A percentile compares a stretch with the other conserved stretches of the same genome.
Conservation (phyloP, 768 basidiomycete genomes). For the Boletus sp. region DNA sequence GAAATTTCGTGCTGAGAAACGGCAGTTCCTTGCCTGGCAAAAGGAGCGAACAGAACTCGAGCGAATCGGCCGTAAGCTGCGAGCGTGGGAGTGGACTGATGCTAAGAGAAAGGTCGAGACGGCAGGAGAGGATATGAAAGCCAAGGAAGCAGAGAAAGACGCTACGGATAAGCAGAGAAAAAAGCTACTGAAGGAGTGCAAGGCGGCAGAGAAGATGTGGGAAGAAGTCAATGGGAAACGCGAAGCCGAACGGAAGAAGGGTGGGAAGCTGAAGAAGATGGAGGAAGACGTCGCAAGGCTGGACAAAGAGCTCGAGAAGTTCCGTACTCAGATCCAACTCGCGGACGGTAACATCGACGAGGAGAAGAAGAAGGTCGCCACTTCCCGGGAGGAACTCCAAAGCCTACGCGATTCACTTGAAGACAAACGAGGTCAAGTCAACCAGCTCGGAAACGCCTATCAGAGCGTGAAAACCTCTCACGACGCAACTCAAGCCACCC, state of each 20-base stretch:
- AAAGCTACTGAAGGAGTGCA: constrained; percentile 49
- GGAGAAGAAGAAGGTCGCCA: constrained; percentile 60
- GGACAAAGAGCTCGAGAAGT: constrained; percentile 77
- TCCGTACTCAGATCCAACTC: constrained; percentile 83
- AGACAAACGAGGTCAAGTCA: constrained; percentile 61
- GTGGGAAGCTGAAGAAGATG: constrained; percentile 84
- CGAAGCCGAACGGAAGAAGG: constrained; percentile 87
- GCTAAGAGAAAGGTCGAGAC: constrained; percentile 47
- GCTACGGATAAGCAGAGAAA: constrained; percentile 45
- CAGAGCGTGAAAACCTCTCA: constrained; percentile 67
- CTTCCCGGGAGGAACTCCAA: constrained; percentile 51
- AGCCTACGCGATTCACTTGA: constrained; percentile 57
- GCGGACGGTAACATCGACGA: constrained; percentile 72
- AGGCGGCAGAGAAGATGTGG: constrained; percentile 65
- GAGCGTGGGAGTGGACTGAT: constrained; percentile 87
- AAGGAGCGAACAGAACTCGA: constrained; percentile 88
- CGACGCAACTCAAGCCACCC: constrained; percentile 52
- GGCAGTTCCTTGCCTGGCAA: constrained; percentile 84
- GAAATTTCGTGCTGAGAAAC: constrained; percentile 84
- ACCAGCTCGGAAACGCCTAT: constrained; percentile 51
- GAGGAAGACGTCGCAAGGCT: constrained; percentile 76
- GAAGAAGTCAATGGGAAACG: constrained; percentile 67
- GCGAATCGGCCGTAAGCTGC: constrained; percentile 71
- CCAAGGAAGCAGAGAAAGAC: constrained; percentile 48
- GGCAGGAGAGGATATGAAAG: constrained; percentile 55